Base-by-base conservation (phyloP, 495 filamentous ascomycete species). In the Aspergillus sclerotiicarbonarius region DNA sequence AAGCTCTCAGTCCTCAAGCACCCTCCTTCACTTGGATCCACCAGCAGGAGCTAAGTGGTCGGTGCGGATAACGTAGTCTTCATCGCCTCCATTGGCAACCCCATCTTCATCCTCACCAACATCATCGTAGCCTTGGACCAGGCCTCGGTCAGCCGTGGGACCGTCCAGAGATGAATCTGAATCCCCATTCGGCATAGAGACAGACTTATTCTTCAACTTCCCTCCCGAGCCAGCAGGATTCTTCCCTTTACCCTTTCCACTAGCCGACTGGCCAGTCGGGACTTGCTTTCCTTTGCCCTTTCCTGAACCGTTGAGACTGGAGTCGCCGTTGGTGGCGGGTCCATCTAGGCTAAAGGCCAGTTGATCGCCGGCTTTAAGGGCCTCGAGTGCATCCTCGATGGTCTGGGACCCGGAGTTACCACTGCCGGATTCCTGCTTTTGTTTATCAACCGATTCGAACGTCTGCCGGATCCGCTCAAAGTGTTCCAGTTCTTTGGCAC, bases 401-500 rank as follows among this genome's bases (percentile, higher is more conserved):
- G 70, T 75, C 60, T 71, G 63, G 19, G 72, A 57, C 20, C 61
- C 62, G 4, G 54, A 48, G 30, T 56, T 60, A 1, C 59, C 47
- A 10, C 31, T 60, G 8, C 37, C 53, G n/a, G 70, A 31, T 8
- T 75, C 69, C 51, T 71, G 67, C 54, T 76, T 75, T 33, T 69
- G 60, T 35, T 77, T 74, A 55, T 76, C 74, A 29, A 73, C 69
- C 7, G 76, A 76, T 73, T 98, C 93, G 66, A 98, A 98, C 19
- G 82, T 80, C 32, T 80, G 84, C 16, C 94, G 80, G 13, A 98
- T 95, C 0, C 80, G 79, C 64, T 95, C 87, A 62, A 98, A 98
- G 67, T 98, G 95, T 57, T 87, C 85, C 3, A 98, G 78, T 75
- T 98, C 94, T 62, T 95, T 91, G 31, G 87, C 87, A 70, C 92